A percentile compares a stretch with the other conserved stretches of the same genome.
Evolutionary conservation across 2,329 filamentous ascomycete genomes (phyloP).

Genomic region (Diaporthe batatas): DNA sequence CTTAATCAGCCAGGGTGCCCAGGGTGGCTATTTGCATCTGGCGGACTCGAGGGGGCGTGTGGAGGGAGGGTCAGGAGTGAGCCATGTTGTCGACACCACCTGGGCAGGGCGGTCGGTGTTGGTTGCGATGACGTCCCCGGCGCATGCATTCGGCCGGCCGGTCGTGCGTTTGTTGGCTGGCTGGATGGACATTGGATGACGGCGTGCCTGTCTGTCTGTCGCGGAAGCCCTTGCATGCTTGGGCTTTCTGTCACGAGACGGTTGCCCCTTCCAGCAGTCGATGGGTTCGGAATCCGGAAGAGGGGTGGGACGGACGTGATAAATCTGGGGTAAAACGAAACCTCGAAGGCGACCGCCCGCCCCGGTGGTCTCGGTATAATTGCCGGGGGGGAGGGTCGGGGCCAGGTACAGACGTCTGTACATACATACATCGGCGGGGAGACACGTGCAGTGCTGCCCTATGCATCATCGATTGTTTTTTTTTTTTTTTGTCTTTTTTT

Average conservation of each 20-base stretch:
- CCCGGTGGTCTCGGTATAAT: constrained; percentile 1
- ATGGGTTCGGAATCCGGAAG: constrained; percentile 9
- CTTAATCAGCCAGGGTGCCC: constrained; percentile 5
- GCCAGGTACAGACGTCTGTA: too few relatives aligned
- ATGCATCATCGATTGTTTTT: background rate
- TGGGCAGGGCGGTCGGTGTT: background rate
- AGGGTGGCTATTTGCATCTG: background rate
- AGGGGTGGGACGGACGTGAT: background rate
- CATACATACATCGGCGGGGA: background rate
- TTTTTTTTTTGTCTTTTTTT: background rate
- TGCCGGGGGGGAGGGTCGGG: background rate
- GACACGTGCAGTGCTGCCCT: constrained; percentile 9
- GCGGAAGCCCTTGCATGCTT: background rate
- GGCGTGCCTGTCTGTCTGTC: background rate
- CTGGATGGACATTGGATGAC: too few relatives aligned
- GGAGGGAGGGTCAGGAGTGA: background rate
- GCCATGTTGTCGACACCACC: too few relatives aligned
- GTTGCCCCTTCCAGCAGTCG: background rate
- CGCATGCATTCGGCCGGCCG: background rate
- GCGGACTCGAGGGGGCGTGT: background rate
- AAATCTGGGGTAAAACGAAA: constrained; percentile 13
- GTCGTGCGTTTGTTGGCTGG: too few relatives aligned
- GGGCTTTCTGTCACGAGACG: constrained; percentile 3
- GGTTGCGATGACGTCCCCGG: constrained; percentile 1
- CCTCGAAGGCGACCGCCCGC: background rate